Base-by-base conservation (phyloP, 805 yeast species). In the Clavispora vitiphila region DNA sequence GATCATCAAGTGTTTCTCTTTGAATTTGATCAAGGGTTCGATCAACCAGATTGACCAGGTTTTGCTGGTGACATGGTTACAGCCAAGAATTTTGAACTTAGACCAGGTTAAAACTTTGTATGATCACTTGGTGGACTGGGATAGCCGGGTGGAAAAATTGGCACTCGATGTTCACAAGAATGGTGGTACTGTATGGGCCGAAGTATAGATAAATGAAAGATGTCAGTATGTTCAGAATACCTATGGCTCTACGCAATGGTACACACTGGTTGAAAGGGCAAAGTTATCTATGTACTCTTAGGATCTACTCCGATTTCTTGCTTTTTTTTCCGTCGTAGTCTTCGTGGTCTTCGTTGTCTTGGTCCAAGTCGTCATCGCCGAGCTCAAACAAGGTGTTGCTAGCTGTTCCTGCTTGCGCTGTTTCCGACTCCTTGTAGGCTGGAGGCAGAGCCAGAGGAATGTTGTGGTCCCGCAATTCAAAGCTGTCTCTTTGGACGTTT, bases 51-150 rank as follows among this genome's bases (percentile, higher is more conserved):
- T 89, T 34, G 77, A 78, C 38, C 78, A 83, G 61, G 69, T 83
- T 11, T 85, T 93, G 42, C 80, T 83, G 25, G 81, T 93, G 37
- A 80, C 85, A 21, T 93, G 99, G 99, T 83, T 91, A 47, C 98
- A 93, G 71, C 98, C 99, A 44, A 77, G 98, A 56, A 86, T 89
- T 41, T 83, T 93, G 75, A 87, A 87, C 56, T 72, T 71, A 48
- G 78, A 77, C 34, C 99, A 93, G 71, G 84, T 91, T 44, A 76
- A 72, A 43, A 73, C 74, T 34, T 87, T 93, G 85, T 80, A 80
- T 50, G 72, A 74, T 39, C 84, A 86, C 54, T 75, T 93, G 57
- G 71, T 72, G 21, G 73, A 71, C 39, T 93, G 99, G 99, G 83
- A 85, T 53, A 61, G 63, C 41, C 81, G 81, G 53, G 97, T 91